Evolutionary conservation across 225 moss, liverwort and hornwort genomes (phyloP).

Genomic region (Sphagnum contortum): DNA sequence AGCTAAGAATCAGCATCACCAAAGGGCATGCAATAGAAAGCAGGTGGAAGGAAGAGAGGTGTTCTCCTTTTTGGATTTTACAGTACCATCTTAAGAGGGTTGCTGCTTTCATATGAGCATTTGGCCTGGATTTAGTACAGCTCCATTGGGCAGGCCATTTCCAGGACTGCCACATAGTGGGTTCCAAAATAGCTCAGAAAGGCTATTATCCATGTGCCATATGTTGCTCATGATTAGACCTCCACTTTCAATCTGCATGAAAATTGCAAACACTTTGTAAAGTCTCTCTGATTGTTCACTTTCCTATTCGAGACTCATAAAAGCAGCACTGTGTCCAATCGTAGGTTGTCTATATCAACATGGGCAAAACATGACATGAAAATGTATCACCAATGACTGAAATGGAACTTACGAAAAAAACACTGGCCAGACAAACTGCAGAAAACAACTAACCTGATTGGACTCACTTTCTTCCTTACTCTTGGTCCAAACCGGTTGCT

Average conservation of each 20-base stretch:
- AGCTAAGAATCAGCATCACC: conserved; percentile 15
- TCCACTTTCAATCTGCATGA: conserved; percentile 52
- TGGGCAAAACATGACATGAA: too few relatives aligned
- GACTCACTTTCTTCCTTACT: conserved; percentile 56
- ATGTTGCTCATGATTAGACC: conserved; percentile 60
- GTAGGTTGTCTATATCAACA: too few relatives aligned
- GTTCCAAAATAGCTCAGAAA: conserved; percentile 63
- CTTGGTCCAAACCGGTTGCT: conserved; percentile 25
- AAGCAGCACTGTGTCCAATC: too few relatives aligned
- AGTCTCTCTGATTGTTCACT: too few relatives aligned
- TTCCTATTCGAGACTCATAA: too few relatives aligned
- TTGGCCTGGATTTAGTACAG: conserved; percentile 54
- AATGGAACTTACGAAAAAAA: too few relatives aligned
- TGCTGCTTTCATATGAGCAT: conserved; percentile 39
- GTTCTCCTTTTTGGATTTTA: background rate
- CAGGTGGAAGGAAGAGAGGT: conserved; percentile 10
- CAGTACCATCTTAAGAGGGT: too few relatives aligned
- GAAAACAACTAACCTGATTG: conserved; percentile 22
- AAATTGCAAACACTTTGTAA: conserved; percentile 3
- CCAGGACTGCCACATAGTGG: conserved; percentile 49
- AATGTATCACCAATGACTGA: too few relatives aligned
- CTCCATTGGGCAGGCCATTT: conserved; percentile 50
- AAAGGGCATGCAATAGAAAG: conserved; percentile 33
- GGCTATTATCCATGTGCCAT: conserved; percentile 67
- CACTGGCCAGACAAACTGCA: too few relatives aligned